phyloP scores from a whole-genome alignment of 2,329 filamentous ascomycete genomes.

The Akanthomyces uredinophilus region DNA sequence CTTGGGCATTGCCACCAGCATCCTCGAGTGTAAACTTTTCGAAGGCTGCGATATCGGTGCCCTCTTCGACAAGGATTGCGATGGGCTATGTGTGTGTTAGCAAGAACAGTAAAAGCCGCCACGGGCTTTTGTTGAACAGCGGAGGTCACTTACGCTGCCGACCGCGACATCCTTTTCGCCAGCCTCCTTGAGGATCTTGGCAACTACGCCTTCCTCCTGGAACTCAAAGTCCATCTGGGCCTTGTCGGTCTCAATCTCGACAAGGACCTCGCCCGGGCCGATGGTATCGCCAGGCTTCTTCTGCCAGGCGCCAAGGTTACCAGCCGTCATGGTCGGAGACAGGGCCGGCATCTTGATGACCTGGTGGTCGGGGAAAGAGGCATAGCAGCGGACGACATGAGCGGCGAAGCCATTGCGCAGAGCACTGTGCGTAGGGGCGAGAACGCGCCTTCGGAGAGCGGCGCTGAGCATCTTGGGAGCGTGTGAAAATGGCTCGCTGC shows the following conservation, averaged over 20 bases:
- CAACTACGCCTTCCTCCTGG: conserved; percentile 93
- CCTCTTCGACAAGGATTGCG: conserved; percentile 89
- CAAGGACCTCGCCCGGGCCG: conserved; percentile 86
- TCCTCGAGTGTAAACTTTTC: conserved; percentile 83
- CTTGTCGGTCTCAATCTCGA: conserved; percentile 99
- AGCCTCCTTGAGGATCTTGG: conserved; percentile 87
- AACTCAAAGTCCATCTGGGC: conserved; percentile 99
- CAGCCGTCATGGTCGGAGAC: conserved; percentile 94
- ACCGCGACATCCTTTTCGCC: conserved; percentile 93
- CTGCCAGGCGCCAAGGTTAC: conserved; percentile 96
- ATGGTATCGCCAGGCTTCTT: conserved; percentile 91
- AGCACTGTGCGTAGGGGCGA: conserved; percentile 45
- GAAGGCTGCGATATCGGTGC: conserved; percentile 79
- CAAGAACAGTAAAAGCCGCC: not conserved
- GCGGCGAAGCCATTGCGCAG: conserved; percentile 48
- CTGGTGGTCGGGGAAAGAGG: conserved; percentile 88
- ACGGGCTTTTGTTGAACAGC: not conserved
- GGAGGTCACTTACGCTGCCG: conserved; percentile 68
- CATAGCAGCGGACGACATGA: conserved; percentile 61
- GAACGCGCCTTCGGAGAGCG: conserved; percentile 57
- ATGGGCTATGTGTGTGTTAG: conserved; percentile 63
- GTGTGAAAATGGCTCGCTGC: conserved; percentile 17
- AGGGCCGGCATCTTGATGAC: conserved; percentile 97
- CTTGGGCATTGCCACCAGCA: conserved; percentile 72
- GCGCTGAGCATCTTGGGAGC: conserved; percentile 52